phyloP scores from a whole-genome alignment of 257 asterid species.

The Ophiorrhiza pumila region DNA sequence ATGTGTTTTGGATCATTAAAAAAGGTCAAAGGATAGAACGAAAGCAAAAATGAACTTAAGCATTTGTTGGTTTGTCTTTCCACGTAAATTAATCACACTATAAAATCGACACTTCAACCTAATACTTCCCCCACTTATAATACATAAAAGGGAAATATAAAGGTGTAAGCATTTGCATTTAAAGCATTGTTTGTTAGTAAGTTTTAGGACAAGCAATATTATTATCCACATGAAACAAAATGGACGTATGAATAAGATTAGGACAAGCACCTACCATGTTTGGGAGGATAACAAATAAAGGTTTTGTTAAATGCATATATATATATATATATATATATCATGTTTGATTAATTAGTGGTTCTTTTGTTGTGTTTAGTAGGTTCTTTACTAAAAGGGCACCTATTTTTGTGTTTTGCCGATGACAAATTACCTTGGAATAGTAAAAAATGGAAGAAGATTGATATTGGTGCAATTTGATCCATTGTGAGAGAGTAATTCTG shows the following conservation, averaged over 20 bases:
- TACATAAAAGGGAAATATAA: background rate
- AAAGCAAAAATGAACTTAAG: background rate
- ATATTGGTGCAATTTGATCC: no score
- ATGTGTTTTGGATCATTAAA: background rate
- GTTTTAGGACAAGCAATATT: background rate
- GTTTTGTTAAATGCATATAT: no score
- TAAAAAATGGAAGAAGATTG: no score
- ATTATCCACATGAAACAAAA: background rate
- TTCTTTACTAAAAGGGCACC: no score
- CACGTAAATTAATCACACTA: background rate
- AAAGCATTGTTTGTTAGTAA: background rate
- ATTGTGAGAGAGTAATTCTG: no score
- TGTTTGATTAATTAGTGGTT: no score
- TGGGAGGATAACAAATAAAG: no score
- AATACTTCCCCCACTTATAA: background rate
- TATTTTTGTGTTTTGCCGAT: no score
- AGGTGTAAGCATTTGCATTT: background rate
- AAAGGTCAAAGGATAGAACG: background rate
- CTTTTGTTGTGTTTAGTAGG: no score
- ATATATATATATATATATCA: no score
- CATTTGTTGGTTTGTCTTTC: background rate
- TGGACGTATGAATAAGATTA: conserved; percentile 4
- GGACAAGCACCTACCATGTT: conserved; percentile 16
- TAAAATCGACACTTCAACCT: background rate
- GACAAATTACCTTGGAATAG: no score